phyloP scores from a whole-genome alignment of 345 rosid genomes.

The Garcia nutans region DNA sequence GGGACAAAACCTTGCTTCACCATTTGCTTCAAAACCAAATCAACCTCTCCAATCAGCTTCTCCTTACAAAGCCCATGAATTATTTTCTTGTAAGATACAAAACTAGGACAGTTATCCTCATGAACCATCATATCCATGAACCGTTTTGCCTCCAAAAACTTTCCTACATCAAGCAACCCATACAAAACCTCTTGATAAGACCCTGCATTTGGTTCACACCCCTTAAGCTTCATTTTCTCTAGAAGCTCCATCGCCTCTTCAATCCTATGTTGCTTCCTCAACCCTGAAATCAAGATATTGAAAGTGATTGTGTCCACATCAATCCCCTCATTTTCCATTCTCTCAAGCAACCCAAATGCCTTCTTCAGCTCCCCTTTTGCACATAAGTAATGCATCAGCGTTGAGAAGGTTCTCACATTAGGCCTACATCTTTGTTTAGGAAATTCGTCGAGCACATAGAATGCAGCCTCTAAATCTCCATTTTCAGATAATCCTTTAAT shows the following conservation, averaged over 20 bases:
- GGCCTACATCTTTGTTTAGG: constrained; percentile 68
- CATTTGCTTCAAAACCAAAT: constrained; percentile 72
- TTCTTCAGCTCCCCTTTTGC: constrained; percentile 52
- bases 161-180: constrained; percentile 64
- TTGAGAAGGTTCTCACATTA: constrained; percentile 71
- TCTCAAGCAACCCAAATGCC: constrained; percentile 59
- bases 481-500: constrained; percentile 72
- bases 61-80: constrained; percentile 56
- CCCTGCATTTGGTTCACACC: constrained; percentile 69
- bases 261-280: constrained; percentile 71
- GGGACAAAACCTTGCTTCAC: constrained; percentile 78
- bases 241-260: constrained; percentile 60
- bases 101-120: constrained; percentile 59
- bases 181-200: constrained; percentile 79
- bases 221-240: constrained; percentile 59
- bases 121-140: constrained; percentile 57
- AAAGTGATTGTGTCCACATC: constrained; percentile 69
- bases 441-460: constrained; percentile 90
- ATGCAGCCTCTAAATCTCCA: constrained; percentile 63
- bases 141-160: constrained; percentile 54
- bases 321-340: constrained; percentile 71
- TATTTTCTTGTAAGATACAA: constrained; percentile 59
- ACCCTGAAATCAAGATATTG: constrained; percentile 82
- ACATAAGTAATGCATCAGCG: constrained; percentile 69
- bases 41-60: constrained; percentile 50